Conservation (phyloP, 2,329 filamentous ascomycete genomes). For the Venturia oleaginea region DNA sequence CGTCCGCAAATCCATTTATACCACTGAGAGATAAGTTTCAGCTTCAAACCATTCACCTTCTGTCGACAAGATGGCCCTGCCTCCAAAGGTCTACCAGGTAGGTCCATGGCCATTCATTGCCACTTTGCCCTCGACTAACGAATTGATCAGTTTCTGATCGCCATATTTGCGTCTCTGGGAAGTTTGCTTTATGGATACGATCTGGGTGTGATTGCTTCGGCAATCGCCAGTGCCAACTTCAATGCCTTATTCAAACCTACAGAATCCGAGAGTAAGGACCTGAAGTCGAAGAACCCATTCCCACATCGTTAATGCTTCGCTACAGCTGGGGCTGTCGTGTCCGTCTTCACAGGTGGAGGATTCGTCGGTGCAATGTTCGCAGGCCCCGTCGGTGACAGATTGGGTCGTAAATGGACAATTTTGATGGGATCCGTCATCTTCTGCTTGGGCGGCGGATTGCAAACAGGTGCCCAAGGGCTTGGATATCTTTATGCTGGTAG, state of each 20-base stretch:
- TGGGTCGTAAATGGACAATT: conserved; percentile 66
- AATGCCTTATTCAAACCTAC: conserved; percentile 31
- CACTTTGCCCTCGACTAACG: not conserved
- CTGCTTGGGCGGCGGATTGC: conserved; percentile 60
- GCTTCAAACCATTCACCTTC: not conserved
- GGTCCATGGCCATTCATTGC: conserved; percentile 12
- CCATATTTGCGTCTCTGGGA: conserved; percentile 50
- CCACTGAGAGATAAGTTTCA: not conserved
- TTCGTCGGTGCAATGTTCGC: conserved; percentile 60
- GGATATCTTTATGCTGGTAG: conserved; percentile 61
- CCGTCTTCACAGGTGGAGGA: conserved; percentile 67
- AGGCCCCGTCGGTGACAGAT: conserved; percentile 52
- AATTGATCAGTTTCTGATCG: conserved; percentile 42
- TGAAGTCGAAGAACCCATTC: not conserved
- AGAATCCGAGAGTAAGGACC: conserved; percentile 25
- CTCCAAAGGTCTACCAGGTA: conserved; percentile 50
- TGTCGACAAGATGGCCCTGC: conserved; percentile 38
- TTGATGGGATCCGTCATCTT: conserved; percentile 62
- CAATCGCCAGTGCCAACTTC: conserved; percentile 40
- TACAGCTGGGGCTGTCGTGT: conserved; percentile 56
- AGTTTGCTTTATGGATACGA: conserved; percentile 52
- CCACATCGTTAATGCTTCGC: not conserved
- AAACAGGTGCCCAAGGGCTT: conserved; percentile 56
- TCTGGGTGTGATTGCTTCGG: conserved; percentile 51
- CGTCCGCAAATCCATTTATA: not conserved